Base-by-base conservation (phyloP, 352 stramenopile species). In the Pythium periplocum region DNA sequence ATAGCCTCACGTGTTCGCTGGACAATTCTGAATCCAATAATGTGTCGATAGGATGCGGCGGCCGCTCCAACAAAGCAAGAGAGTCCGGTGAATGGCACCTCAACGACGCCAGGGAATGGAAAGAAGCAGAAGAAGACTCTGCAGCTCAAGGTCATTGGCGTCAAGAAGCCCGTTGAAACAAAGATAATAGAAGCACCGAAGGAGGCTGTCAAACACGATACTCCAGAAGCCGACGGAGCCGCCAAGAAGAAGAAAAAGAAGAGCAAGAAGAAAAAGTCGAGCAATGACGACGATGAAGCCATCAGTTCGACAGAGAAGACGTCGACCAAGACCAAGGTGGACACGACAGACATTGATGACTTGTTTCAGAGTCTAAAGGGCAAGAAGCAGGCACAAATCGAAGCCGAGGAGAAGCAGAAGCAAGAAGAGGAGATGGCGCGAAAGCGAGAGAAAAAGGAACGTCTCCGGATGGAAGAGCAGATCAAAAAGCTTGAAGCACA, bases 401-500 rank as follows among this genome's bases (percentile, higher is more conserved):
- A 75, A 30, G 78, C 68, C 1, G 69, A 77, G 9, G 74, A 85
- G 56, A 66, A 83, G 43, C 64, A 90, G 53, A 69, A 78, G 39
- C 51, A 64, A 7, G 78, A 73, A 4, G 74, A 82, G 37, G 63
- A 69, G 12, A 66, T 82, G 45, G 67, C 72, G 39, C 51, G 62
- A 7, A 67, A 68, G 4, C 59, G 62, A 48, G 61, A 77, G 50
- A 69, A 72, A 39, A 75, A 88, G 43, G 79, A 84, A 54, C 83
- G 84, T 48, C 66, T 85, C 64, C 67, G 57, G 4, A 66, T 90
- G 40, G 67, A 90, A 10, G 69, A 89, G 48, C 75, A 91, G 62
- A 90, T 94, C 58, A 89, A 91, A 57, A 73, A 78, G 62, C 69
- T 92, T 6, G 81, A 94, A 57, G 75, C 77, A 30, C 71, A 92